phyloP scores from a whole-genome alignment of 108 stramenopile genomes.

The Fragilaria crotonensis region DNA sequence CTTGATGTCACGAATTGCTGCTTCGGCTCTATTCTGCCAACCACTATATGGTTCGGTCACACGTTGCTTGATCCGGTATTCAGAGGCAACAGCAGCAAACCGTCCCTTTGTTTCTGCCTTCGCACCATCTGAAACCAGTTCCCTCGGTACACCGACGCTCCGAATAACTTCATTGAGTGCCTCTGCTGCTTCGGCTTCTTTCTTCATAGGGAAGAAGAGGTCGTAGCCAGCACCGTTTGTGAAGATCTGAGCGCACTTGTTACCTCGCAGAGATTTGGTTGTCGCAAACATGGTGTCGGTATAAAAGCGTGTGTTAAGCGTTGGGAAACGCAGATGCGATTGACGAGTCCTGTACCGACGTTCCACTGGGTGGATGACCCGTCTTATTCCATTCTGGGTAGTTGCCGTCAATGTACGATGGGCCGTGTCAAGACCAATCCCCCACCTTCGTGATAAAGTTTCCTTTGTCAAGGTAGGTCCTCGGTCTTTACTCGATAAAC shows the following conservation, averaged over 20 bases:
- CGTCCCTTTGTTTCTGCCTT: neutral
- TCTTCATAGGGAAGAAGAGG: neutral
- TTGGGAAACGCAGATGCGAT: no score
- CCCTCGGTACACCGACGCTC: neutral
- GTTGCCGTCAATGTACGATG: no score
- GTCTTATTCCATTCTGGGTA: no score
- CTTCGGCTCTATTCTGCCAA: slow-evolving; percentile 16
- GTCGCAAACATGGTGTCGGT: neutral
- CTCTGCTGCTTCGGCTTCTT: neutral
- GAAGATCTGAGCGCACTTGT: neutral
- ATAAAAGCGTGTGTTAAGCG: neutral
- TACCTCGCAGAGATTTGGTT: neutral
- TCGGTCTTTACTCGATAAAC: no score
- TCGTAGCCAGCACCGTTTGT: neutral
- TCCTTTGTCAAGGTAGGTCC: no score
- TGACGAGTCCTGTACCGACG: no score
- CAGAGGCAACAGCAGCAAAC: neutral
- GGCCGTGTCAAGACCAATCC: no score
- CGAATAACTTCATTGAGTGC: neutral
- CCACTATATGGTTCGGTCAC: slow-evolving; percentile 10
- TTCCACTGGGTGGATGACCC: no score
- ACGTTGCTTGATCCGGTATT: neutral
- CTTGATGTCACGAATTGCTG: slow-evolving; percentile 7
- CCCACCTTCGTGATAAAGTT: no score
- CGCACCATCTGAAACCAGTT: neutral